Conservation (phyloP, 768 basidiomycete species). For the Pleurotus giganteus region DNA sequence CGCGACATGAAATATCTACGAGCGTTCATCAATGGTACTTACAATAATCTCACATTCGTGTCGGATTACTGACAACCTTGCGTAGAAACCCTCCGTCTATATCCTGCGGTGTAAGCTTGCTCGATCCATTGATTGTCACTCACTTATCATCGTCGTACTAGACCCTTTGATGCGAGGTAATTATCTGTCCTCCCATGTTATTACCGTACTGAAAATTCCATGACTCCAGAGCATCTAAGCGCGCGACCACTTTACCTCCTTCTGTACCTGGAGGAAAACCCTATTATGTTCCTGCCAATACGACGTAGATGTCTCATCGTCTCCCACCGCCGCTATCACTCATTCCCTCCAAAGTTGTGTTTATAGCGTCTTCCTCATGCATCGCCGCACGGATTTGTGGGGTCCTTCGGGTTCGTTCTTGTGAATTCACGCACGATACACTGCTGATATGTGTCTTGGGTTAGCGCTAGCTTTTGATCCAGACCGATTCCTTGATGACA, state of each 20-base stretch:
- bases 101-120: conserved; percentile 27
- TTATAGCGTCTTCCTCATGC: conserved; percentile 40
- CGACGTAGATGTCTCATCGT: conserved; percentile 1
- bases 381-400: conserved; percentile 43
- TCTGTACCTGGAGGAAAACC: conserved; percentile 7
- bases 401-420: conserved; percentile 38
- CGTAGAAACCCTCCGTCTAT: conserved; percentile 34
- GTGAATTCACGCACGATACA: neutral
- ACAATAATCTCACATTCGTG: neutral
- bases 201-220: neutral
- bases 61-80: neutral
- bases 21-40: conserved; percentile 62
- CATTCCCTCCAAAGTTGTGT: conserved; percentile 14
- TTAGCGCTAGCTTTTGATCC: neutral
- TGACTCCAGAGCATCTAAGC: conserved; percentile 1
- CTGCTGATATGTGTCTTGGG: neutral
- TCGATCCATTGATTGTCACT: neutral
- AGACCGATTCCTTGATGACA: neutral
- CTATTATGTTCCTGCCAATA: conserved; percentile 8
- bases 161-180: neutral
- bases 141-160: neutral
- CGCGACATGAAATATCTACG: conserved; percentile 61
- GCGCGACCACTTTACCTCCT: conserved; percentile 7
- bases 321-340: neutral
- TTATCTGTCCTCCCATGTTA: neutral